Evolutionary conservation across 176 grass and related monocot genomes (phyloP).

Genomic region (Coix lacrymajobi): DNA sequence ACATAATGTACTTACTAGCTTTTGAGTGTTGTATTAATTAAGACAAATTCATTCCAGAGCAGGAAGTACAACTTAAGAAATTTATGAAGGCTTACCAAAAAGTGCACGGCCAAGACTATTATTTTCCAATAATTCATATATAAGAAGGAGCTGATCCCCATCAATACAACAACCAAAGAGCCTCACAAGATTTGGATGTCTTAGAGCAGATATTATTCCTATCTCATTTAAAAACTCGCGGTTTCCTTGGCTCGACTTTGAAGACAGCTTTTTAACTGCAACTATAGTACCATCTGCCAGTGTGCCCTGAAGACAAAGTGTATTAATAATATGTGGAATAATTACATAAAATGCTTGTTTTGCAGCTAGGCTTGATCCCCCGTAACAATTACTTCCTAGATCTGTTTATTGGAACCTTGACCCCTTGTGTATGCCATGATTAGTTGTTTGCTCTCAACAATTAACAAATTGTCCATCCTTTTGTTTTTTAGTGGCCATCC

Average conservation of each 20-base stretch:
- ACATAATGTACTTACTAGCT: not conserved
- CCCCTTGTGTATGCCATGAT: not conserved
- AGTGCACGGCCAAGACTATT: slow-evolving; percentile 81
- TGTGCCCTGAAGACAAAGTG: slow-evolving; percentile 48
- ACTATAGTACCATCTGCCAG: slow-evolving; percentile 63
- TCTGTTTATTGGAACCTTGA: slow-evolving; percentile 4
- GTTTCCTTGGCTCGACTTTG: slow-evolving; percentile 83
- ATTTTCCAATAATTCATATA: slow-evolving; percentile 94
- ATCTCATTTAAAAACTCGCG: slow-evolving; percentile 90
- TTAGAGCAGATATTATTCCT: slow-evolving; percentile 90
- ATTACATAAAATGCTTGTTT: slow-evolving; percentile 7
- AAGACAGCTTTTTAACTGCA: slow-evolving; percentile 82
- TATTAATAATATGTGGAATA: slow-evolving; percentile 3
- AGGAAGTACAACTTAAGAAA: not conserved
- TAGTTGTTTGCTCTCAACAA: not conserved
- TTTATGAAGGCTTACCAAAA: slow-evolving; percentile 55
- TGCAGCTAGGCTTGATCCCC: not conserved
- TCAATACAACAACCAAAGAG: slow-evolving; percentile 89
- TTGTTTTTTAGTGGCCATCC: not conserved
- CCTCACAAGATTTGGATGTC: slow-evolving; percentile 87
- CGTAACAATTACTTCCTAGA: not conserved
- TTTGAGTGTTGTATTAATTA: not conserved
- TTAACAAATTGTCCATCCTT: not conserved
- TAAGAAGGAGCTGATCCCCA: slow-evolving; percentile 68
- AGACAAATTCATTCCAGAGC: not conserved